A percentile compares a stretch with the other conserved stretches of the same genome.
phyloP scores from a whole-genome alignment of 1,284 basidiomycete genomes.

The Austropuccinia psidii region DNA sequence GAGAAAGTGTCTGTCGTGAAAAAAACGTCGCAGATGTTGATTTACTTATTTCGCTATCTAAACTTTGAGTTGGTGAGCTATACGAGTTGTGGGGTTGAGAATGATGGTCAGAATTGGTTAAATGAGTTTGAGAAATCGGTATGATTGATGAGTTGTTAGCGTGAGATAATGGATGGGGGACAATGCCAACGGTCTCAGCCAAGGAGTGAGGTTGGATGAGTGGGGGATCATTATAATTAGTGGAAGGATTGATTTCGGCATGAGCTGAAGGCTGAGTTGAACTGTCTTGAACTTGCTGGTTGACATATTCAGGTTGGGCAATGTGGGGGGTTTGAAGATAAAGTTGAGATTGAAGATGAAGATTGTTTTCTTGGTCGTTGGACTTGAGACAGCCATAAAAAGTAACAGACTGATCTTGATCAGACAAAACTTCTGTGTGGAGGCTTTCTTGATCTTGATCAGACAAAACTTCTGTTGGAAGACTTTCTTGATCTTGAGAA shows the following conservation, averaged over 20 bases:
- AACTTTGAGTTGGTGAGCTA: background rate
- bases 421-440: background rate
- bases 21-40: too few relatives aligned
- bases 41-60: background rate
- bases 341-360: background rate
- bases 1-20: too few relatives aligned
- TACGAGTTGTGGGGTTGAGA: too few relatives aligned
- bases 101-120: too few relatives aligned
- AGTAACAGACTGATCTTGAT: background rate
- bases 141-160: background rate
- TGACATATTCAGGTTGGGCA: background rate
- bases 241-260: too few relatives aligned
- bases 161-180: background rate
- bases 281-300: background rate
- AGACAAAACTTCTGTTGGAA: background rate
- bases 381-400: background rate
- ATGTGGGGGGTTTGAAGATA: background rate
- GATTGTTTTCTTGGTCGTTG: background rate
- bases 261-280: background rate
- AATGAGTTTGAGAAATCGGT: too few relatives aligned
- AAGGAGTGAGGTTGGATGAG: background rate
- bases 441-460: too few relatives aligned
- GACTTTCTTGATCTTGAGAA: background rate
- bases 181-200: background rate
- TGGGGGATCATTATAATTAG: background rate